Conservation (phyloP, 352 stramenopile genomes). For the Phytophthora europaea region DNA sequence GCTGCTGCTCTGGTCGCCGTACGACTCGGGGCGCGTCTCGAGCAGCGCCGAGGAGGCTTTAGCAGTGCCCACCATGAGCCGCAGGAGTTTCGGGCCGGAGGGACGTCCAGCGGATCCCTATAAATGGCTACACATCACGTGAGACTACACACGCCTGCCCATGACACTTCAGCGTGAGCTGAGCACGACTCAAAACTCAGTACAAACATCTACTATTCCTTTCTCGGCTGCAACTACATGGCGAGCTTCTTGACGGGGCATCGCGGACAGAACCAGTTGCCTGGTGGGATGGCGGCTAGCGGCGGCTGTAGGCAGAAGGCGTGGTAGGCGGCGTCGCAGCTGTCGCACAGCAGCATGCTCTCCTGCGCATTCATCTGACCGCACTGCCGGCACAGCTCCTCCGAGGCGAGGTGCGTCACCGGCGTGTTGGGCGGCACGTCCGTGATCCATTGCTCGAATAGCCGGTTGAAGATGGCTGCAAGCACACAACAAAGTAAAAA, state of each 20-base stretch:
- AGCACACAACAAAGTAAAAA: conserved; percentile 1
- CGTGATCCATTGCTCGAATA: conserved; percentile 84
- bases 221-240: conserved; percentile 24
- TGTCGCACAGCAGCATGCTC: conserved; percentile 87
- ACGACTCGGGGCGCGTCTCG: conserved; percentile 18
- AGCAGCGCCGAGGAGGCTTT: conserved; percentile 32
- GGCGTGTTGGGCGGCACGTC: conserved; percentile 62
- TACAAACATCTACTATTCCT: conserved; percentile 33
- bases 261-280: conserved; percentile 85
- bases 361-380: conserved; percentile 70
- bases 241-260: conserved; percentile 67
- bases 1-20: conserved; percentile 20
- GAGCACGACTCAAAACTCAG: conserved; percentile 40
- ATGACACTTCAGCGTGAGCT: background rate
- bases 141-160: background rate
- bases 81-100: conserved; percentile 32
- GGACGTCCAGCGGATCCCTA: conserved; percentile 26
- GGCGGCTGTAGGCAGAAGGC: conserved; percentile 82
- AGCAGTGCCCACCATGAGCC: conserved; percentile 14
- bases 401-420: conserved; percentile 59
- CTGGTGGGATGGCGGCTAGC: conserved; percentile 65
- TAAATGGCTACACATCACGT: conserved; percentile 31
- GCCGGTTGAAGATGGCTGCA: conserved; percentile 79
- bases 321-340: conserved; percentile 87
- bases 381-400: conserved; percentile 81